These are phyloP conservation scores for Fomitopsis pinicola DNA, from an alignment of 1,284 basidiomycete genomes.

Conservation along the genomic window DNA sequence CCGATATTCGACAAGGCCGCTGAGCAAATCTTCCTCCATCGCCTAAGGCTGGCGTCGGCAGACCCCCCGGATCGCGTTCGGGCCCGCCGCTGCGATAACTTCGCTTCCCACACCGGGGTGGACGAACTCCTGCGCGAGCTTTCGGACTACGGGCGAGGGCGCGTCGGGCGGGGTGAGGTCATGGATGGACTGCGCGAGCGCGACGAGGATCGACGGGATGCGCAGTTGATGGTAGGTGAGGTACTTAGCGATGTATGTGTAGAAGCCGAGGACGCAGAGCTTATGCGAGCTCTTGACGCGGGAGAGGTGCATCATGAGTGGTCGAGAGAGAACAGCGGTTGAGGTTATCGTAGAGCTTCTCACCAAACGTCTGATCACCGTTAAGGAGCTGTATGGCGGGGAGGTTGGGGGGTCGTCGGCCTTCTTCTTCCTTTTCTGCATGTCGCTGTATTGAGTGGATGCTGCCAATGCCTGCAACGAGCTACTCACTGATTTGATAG, in stretches of 20 bases:
- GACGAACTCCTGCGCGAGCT: slow-evolving; percentile 94
- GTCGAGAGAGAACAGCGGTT: slow-evolving; percentile 87
- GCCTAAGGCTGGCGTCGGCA: slow-evolving; percentile 93
- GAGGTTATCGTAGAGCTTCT: slow-evolving; percentile 90
- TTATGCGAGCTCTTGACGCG: slow-evolving; percentile 94
- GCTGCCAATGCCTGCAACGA: slow-evolving; percentile 2
- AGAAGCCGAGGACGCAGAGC: slow-evolving; percentile 91
- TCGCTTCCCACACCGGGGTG: slow-evolving; percentile 96
- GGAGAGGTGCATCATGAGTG: slow-evolving; percentile 98
- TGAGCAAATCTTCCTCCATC: slow-evolving; percentile 91
- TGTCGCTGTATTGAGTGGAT: neutral
- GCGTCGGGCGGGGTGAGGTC: slow-evolving; percentile 94
- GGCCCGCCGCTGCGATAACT: slow-evolving; percentile 92
- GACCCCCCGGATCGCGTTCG: slow-evolving; percentile 94
- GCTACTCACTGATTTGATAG: slow-evolving; percentile 45
- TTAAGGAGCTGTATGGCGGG: slow-evolving; percentile 91
- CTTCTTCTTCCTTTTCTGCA: slow-evolving; percentile 59
- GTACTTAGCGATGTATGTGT: slow-evolving; percentile 95
- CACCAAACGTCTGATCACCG: slow-evolving; percentile 82
- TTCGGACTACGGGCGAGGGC: slow-evolving; percentile 84
- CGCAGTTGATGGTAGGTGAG: slow-evolving; percentile 91
- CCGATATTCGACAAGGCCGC: slow-evolving; percentile 91
- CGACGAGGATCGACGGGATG: slow-evolving; percentile 91
- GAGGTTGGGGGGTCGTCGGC: slow-evolving; percentile 72
- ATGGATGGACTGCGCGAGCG: slow-evolving; percentile 94